Base-by-base conservation (phyloP, 371 early-diverging fungal genomes). In the Apophysomyces sp. region DNA sequence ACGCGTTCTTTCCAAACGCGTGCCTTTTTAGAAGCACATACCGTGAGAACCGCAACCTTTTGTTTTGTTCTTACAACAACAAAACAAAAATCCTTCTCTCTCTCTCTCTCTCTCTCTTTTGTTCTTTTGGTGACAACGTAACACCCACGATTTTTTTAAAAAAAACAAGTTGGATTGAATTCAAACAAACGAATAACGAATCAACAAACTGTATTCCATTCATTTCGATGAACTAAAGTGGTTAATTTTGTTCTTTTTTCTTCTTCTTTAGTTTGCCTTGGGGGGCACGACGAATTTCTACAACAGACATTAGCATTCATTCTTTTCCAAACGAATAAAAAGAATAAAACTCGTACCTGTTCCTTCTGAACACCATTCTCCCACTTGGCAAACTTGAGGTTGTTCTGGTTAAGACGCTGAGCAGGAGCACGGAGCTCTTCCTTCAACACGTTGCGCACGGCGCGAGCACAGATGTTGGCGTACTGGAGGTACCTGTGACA, bases 401-500 rank as follows among this genome's bases (percentile, higher is more conserved):
- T 78, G 80, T 89, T 88, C 68, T 89, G 86, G 68, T 93, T 87
- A 63, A 94, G 88, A 71, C 84, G 84, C 67, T 86, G 66, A 62
- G 92, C 93, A 58, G 74, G 71, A 58, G 80, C 72, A 67, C 86
- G 86, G 55, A 81, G 75, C 36, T 93, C 92, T 40, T 85, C 87
- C 88, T 92, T 93, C 74, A 95, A 82, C 24, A 89, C 80, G 78
- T 89, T 87, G 72, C 96, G 92, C 57, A 95, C 87, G 60, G 92
- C 89, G 60, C 84, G 84, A 65, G 96, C 93, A 75, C 90, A 86
- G 72, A 92, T 85, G 85, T 91, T 89, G 72, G 89, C 80, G 80
- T 91, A 93, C 76, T 93, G 90, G 67, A 95, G 84, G 86, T 95
- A 95, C 68, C 94, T 93, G 67, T 63, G 44, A 18, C 40, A 52